Evolutionary conservation across 257 asterid genomes (phyloP), one percentile per base, ranked within the genome.

Genomic region (Solanum virginianum): DNA sequence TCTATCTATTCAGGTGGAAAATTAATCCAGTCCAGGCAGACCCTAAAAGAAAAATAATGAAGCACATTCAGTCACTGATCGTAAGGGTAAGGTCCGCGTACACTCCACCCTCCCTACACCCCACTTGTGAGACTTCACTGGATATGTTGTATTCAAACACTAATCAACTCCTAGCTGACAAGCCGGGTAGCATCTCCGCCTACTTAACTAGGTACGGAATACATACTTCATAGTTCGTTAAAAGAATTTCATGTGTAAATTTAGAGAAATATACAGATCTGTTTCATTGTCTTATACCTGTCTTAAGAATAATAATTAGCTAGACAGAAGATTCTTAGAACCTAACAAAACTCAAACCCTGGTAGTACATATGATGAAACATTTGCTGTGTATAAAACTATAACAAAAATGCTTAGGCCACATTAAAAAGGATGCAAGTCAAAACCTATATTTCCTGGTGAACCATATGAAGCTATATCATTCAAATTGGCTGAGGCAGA

Each of bases 401-500:
- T 22, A 7, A n/a, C 20, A 7, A 22, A 32, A 77, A 51, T 15
- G 47, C 63, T 24, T 77, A 51, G 47, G 63, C 63, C 10, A 51
- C 65, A 53, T 53, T 9, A 16, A 53, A 53, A 26, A 65, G 80
- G 54, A 51, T 83, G 70, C 56, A 49, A 41, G 49, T 53, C 43
- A 53, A 63, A 68, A 96, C 99, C 98, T 95, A 93, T 55, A 68
- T 75, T 89, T 70, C 91, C 80, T 56, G 92, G 51, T 69, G 92
- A 17, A 85, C 85, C 68, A 84, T 87, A 85, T 85, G 95, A 91
- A 65, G 90, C 84, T 62, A 96, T 89, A 86, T 56, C 86, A 86
- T 87, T 87, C 88, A 96, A 86, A 91, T 91, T 88, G 9, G 95
- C 94, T 43, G 96, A 83, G 59, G 95, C 92, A 83, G 98, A 96